phyloP scores from a whole-genome alignment of 208 protist genomes.

The Trypanosoma avium region DNA sequence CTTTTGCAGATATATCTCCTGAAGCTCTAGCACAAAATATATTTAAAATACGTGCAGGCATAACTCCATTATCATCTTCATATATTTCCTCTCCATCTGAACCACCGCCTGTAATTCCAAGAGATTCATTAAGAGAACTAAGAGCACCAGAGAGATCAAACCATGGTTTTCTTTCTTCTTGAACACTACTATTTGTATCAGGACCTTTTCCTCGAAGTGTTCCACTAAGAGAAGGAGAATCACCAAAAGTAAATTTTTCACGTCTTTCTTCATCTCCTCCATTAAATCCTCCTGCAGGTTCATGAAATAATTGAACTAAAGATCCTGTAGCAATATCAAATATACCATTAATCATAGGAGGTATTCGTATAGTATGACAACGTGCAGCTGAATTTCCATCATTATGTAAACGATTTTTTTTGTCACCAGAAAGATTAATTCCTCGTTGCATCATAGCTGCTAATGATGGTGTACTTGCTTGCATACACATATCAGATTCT shows the following conservation, averaged over 20 bases:
- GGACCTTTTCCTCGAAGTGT: neutral
- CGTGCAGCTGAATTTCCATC: slow-evolving; percentile 19
- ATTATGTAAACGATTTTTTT: neutral
- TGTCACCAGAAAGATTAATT: neutral
- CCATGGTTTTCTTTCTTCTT: slow-evolving; percentile 21
- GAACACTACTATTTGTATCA: neutral
- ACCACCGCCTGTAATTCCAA: slow-evolving; percentile 67
- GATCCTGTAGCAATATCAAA: slow-evolving; percentile 78
- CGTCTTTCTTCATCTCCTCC: neutral
- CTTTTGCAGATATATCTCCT: slow-evolving; percentile 53
- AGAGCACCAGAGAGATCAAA: slow-evolving; percentile 61
- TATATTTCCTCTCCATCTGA: slow-evolving; percentile 31
- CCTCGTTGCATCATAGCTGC: neutral
- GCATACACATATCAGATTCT: slow-evolving; percentile 11
- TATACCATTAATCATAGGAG: slow-evolving; percentile 79
- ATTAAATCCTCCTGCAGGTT: slow-evolving; percentile 1
- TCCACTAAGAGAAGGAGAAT: neutral
- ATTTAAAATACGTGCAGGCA: slow-evolving; percentile 73
- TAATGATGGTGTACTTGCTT: slow-evolving; percentile 8
- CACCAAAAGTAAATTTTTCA: slow-evolving; percentile 18
- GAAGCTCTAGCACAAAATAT: slow-evolving; percentile 59
- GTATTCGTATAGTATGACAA: slow-evolving; percentile 45
- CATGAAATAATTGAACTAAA: slow-evolving; percentile 48
- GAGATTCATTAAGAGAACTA: slow-evolving; percentile 66
- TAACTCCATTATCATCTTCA: slow-evolving; percentile 31